A percentile compares a stretch with the other conserved stretches of the same genome.
Evolutionary conservation across 768 basidiomycete species (phyloP).

Genomic region (Epithele typhae): DNA sequence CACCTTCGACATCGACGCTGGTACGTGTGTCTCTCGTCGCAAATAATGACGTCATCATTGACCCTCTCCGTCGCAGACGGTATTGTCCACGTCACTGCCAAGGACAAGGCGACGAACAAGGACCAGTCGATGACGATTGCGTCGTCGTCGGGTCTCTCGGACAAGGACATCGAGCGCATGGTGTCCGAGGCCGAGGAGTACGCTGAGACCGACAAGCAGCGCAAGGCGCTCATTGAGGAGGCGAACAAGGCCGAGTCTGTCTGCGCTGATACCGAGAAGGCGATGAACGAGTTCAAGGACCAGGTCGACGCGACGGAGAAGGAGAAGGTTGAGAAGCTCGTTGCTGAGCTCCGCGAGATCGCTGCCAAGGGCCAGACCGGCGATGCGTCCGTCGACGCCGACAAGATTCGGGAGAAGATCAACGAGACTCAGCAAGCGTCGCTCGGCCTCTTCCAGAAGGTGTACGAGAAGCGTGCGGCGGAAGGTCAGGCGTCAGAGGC

Average conservation of each 20-base stretch:
- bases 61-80: conserved; percentile 47
- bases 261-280: conserved; percentile 93
- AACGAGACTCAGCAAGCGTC: conserved; percentile 93
- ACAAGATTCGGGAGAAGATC: conserved; percentile 88
- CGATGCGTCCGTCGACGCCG: conserved; percentile 77
- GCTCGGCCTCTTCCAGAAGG: conserved; percentile 96
- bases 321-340: conserved; percentile 87
- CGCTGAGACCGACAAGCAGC: conserved; percentile 89
- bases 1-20: conserved; percentile 97
- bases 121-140: conserved; percentile 97
- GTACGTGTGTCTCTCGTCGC: conserved; percentile 33
- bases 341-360: conserved; percentile 84
- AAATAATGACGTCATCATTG: too few relatives aligned
- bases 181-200: conserved; percentile 90
- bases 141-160: conserved; percentile 92
- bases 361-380: conserved; percentile 86
- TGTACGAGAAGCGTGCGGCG: conserved; percentile 88
- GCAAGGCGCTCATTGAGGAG: conserved; percentile 88
- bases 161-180: conserved; percentile 98
- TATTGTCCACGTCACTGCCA: conserved; percentile 96
- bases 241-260: conserved; percentile 96
- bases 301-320: conserved; percentile 90
- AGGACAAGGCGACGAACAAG: conserved; percentile 89
- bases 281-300: conserved; percentile 97
- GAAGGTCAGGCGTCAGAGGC: conserved; percentile 45